These are phyloP conservation scores for Cutaneotrichosporon mucoides DNA, from an alignment of 1,284 basidiomycete genomes.

Conservation along the genomic window DNA sequence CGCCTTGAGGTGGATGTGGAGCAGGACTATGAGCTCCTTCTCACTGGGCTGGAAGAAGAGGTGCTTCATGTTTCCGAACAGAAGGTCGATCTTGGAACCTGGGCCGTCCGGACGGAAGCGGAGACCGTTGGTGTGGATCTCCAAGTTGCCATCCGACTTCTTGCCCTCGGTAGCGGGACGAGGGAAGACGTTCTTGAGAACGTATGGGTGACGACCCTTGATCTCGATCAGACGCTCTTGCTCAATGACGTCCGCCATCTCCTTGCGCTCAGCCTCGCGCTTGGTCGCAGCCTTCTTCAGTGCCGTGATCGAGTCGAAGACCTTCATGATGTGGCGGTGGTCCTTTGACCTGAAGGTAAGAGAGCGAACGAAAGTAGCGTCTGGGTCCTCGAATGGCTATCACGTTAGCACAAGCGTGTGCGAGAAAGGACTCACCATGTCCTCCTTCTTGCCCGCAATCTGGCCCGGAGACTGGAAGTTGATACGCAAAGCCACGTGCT, in stretches of 20 bases:
- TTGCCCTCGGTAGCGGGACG: slow-evolving; percentile 64
- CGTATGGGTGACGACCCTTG: slow-evolving; percentile 72
- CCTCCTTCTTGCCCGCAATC: slow-evolving; percentile 96
- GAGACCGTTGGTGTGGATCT: slow-evolving; percentile 96
- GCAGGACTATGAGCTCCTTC: slow-evolving; percentile 88
- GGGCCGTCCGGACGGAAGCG: slow-evolving; percentile 87
- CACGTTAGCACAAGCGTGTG: slow-evolving; percentile 44
- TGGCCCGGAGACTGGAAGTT: slow-evolving; percentile 99
- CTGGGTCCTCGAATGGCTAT: slow-evolving; percentile 91
- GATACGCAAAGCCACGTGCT: slow-evolving; percentile 90
- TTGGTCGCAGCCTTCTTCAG: slow-evolving; percentile 96
- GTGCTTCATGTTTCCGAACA: slow-evolving; percentile 98
- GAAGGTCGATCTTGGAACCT: slow-evolving; percentile 63
- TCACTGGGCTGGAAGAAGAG: slow-evolving; percentile 99
- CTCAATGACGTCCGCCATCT: slow-evolving; percentile 95
- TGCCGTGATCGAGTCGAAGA: slow-evolving; percentile 89
- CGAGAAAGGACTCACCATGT: slow-evolving; percentile 60
- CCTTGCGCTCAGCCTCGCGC: slow-evolving; percentile 94
- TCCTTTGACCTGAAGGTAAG: slow-evolving; percentile 91
- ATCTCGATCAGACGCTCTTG: slow-evolving; percentile 84
- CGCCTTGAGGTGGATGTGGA: slow-evolving; percentile 89
- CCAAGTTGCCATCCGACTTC: slow-evolving; percentile 77
- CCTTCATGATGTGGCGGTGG: slow-evolving; percentile 77
- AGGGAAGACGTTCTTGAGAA: slow-evolving; percentile 87
- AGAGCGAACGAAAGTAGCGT: slow-evolving; percentile 93